These are phyloP conservation scores for Globisporangium radiosum DNA, from an alignment of 352 stramenopile genomes.

Conservation along the genomic window DNA sequence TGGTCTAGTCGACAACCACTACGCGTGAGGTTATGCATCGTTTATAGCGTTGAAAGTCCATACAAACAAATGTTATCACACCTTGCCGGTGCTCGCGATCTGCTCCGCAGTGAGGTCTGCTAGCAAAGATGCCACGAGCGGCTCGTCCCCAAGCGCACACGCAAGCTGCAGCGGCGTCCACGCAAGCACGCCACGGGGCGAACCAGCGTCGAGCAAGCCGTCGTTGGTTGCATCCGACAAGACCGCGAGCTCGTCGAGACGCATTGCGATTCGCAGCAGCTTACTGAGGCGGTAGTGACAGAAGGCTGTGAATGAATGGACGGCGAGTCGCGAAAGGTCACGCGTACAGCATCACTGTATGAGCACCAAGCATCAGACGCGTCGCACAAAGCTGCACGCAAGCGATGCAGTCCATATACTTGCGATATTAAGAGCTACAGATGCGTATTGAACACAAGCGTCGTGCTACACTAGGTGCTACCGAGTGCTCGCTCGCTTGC, in stretches of 20 bases:
- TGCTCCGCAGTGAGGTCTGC: slow-evolving; percentile 12
- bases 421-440: no score
- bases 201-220: slow-evolving; percentile 43
- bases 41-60: no score
- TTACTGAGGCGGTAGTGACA: background rate
- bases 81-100: background rate
- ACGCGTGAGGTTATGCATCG: no score
- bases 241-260: slow-evolving; percentile 34
- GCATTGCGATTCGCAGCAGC: slow-evolving; percentile 8
- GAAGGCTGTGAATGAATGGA: background rate
- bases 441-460: no score
- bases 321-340: slow-evolving; percentile 5
- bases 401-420: no score
- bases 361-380: no score
- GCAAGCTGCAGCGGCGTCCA: slow-evolving; percentile 81
- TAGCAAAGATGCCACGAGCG: slow-evolving; percentile 33
- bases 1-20: slow-evolving; percentile 24
- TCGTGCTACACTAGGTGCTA: no score
- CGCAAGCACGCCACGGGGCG: slow-evolving; percentile 37
- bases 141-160: slow-evolving; percentile 54
- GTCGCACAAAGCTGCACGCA: no score
- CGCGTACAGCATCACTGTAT: background rate
- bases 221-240: slow-evolving; percentile 12
- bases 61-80: background rate
- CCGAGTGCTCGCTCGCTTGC: background rate